Base-by-base conservation (phyloP, 108 stramenopile species). In the Skeletonema menzelii region DNA sequence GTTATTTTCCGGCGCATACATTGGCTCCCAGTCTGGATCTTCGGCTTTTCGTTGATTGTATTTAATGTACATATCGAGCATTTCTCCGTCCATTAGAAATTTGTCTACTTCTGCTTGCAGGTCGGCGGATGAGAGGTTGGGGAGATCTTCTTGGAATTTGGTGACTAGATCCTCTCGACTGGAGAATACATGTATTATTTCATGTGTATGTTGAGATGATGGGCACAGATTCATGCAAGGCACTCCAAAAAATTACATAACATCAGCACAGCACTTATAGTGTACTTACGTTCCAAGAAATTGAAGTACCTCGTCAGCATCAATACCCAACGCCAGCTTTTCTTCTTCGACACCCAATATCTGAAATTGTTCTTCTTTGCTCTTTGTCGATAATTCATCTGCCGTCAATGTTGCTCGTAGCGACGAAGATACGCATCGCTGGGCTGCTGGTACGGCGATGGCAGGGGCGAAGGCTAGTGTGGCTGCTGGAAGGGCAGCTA, bases 81-180 rank as follows among this genome's bases (percentile, higher is more conserved):
- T 91, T 81, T 95, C 94, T 5, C 75, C 75, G 62, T 95, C 94
- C 75, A 95, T 72, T 59, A 92, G 70, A 65, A 90, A 92, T 76
- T 80, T 88, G 64, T 83, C 78, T 8, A 89, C 91, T 77, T 91
- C 90, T 37, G 49, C 28, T 65, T 76, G 69, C 56, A 78, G 81
- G 27, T 77, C 30, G 11, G 73, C 74, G 32, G 55, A 56, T 42
- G 80, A 66, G 59, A 86, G 82, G 37, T 58, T 63, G 27, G 84
- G 75, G 32, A 88, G 87, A 73, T 91, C 90, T 0, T 59, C 27
- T 76, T 86, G 74, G 56, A 91, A 84, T 80, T 88, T 89, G 69
- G 67, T 35, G 8, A 89, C 42, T 20, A 94, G 60, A n/a, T 87
- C 88, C 46, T 90, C 79, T 65, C 85, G 84, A 55, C 90, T 91